phyloP scores from a whole-genome alignment of 1,284 basidiomycete species.

The Trametes pubescens region DNA sequence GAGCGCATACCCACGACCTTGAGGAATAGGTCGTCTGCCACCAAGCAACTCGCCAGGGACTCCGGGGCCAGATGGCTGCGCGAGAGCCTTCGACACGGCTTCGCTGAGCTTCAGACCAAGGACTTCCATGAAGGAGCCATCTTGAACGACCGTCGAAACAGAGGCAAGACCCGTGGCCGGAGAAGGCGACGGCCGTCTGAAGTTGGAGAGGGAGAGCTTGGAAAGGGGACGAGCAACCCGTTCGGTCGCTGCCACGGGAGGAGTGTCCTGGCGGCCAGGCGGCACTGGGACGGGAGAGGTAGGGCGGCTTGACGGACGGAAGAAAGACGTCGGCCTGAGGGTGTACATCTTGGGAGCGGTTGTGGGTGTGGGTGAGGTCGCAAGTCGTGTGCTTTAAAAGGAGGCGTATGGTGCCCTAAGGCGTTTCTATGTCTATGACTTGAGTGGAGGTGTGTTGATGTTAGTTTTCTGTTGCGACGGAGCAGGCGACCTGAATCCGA shows the following conservation, averaged over 20 bases:
- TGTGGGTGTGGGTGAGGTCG: constrained; percentile 27
- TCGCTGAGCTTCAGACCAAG: constrained; percentile 80
- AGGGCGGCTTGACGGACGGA: constrained; percentile 69
- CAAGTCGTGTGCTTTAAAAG: constrained; percentile 15
- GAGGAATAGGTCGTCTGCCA: constrained; percentile 73
- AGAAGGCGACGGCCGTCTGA: constrained; percentile 55
- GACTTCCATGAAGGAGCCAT: constrained; percentile 80
- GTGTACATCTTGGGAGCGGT: constrained; percentile 60
- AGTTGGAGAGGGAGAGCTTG: constrained; percentile 64
- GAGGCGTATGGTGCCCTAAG: constrained; percentile 11
- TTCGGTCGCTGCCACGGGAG: constrained; percentile 45
- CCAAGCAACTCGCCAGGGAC: constrained; percentile 58
- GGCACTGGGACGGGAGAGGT: constrained; percentile 59
- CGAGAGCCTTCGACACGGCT: constrained; percentile 78
- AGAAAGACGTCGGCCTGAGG: constrained; percentile 71
- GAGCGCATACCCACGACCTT: constrained; percentile 70
- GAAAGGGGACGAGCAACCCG: constrained; percentile 58
- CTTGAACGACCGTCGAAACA: constrained; percentile 65
- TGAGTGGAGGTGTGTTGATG: constrained; percentile 17
- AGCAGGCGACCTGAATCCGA: constrained; percentile 50
- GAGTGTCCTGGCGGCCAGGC: constrained; percentile 48
- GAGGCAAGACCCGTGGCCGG: constrained; percentile 43
- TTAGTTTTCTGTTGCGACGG: constrained; percentile 35
- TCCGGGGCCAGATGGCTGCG: constrained; percentile 64
- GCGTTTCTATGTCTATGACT: constrained; percentile 37